Percentiles rank a stretch among this genome's conserved stretches.
Evolutionary conservation across 208 protist species (phyloP).

Genomic region (Baffinella frigidus): DNA sequence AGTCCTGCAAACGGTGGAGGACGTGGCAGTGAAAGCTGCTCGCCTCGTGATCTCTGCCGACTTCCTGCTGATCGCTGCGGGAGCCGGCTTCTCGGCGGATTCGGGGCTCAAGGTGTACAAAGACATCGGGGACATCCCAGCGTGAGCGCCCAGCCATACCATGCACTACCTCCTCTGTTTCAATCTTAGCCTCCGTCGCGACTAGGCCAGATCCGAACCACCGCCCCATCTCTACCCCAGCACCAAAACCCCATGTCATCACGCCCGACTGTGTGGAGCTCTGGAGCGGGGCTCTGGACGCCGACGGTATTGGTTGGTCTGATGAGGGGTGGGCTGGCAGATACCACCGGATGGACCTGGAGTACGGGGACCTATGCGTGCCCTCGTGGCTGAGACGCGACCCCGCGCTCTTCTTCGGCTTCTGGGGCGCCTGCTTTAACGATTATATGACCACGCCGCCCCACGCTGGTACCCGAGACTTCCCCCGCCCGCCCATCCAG

Average conservation of each 20-base stretch:
- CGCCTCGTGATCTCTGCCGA: neutral
- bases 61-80: conserved; percentile 62
- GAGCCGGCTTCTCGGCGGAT: conserved; percentile 67
- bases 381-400: conserved; percentile 52
- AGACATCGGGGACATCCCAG: conserved; percentile 66
- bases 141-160: too few species aligned
- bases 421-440: conserved; percentile 69
- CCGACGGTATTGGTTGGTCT: too few species aligned
- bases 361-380: conserved; percentile 66
- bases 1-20: conserved; percentile 12
- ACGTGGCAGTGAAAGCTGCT: conserved; percentile 23
- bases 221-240: too few species aligned
- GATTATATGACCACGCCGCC: conserved; percentile 39
- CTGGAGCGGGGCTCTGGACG: too few species aligned
- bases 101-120: conserved; percentile 68
- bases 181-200: too few species aligned
- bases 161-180: too few species aligned
- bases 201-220: too few species aligned
- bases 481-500: too few species aligned
- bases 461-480: too few species aligned
- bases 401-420: conserved; percentile 66
- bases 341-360: conserved; percentile 60
- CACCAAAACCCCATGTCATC: too few species aligned
- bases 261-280: too few species aligned
- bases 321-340: too few species aligned